These are phyloP conservation scores for Gastrodia elata DNA, from an alignment of 106 monocot genomes.

Conservation along the genomic window DNA sequence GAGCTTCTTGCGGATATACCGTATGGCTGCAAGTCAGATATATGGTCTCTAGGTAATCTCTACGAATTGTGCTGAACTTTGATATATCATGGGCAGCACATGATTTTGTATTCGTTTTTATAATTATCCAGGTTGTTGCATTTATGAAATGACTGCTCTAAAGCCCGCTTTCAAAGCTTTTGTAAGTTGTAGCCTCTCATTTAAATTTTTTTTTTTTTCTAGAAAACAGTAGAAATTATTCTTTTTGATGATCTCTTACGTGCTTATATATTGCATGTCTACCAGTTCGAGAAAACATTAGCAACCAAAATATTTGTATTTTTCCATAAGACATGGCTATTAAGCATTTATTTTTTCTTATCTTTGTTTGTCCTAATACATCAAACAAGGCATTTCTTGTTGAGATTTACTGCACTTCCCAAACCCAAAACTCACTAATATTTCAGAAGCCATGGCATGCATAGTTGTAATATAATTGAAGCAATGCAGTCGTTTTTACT, in stretches of 20 bases:
- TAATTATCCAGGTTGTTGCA: constrained; percentile 74
- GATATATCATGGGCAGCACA: background rate
- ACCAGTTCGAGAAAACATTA: too few relatives aligned
- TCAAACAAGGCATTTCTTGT: too few relatives aligned
- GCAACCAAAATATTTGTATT: too few relatives aligned
- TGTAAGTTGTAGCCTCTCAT: constrained; percentile 47
- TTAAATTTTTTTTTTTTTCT: background rate
- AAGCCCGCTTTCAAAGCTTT: constrained; percentile 96
- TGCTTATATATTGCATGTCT: too few relatives aligned
- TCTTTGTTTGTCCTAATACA: too few relatives aligned
- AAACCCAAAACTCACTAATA: too few relatives aligned
- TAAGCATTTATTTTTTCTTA: too few relatives aligned
- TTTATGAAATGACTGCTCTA: constrained; percentile 97
- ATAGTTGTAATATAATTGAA: too few relatives aligned
- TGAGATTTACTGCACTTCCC: too few relatives aligned
- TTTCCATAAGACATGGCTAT: too few relatives aligned
- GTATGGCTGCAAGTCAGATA: constrained; percentile 96
- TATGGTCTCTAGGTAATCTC: constrained; percentile 90
- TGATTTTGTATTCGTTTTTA: constrained; percentile 1
- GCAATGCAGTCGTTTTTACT: too few relatives aligned
- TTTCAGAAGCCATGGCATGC: too few relatives aligned
- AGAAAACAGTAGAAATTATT: background rate
- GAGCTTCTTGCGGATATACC: constrained; percentile 99
- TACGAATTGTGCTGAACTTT: background rate
- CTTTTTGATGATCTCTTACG: background rate